Percentiles rank a stretch among this genome's conserved stretches.
phyloP scores from a whole-genome alignment of 2,329 filamentous ascomycete genomes.

The Graphilbum ipis-grandicollis region DNA sequence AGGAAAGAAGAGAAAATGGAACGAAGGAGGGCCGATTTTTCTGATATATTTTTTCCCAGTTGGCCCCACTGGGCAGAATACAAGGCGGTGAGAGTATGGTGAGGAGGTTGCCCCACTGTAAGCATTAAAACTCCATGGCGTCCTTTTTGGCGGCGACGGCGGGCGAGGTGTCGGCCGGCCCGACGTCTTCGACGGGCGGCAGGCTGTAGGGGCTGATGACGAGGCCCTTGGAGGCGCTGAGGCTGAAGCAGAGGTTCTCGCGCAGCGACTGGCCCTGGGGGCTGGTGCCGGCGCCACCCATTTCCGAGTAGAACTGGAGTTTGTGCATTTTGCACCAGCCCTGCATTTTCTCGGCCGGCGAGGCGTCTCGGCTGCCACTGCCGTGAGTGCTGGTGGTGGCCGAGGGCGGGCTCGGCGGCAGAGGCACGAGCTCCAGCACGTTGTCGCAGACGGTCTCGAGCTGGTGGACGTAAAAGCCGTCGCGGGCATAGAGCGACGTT shows the following conservation, averaged over 20 bases:
- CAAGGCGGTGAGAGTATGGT: conserved; percentile 8
- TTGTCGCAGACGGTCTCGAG: conserved; percentile 73
- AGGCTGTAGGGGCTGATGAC: conserved; percentile 78
- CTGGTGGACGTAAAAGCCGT: conserved; percentile 63
- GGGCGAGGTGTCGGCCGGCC: conserved; percentile 22
- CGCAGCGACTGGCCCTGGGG: conserved; percentile 48
- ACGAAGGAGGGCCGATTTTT: neutral
- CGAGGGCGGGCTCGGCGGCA: conserved; percentile 29
- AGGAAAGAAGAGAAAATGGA: neutral
- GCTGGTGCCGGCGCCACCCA: conserved; percentile 64
- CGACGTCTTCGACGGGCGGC: conserved; percentile 67
- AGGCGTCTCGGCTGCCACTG: conserved; percentile 13
- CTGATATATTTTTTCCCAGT: neutral
- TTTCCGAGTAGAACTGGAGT: conserved; percentile 72
- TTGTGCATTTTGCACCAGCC: conserved; percentile 73
- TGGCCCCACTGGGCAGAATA: neutral
- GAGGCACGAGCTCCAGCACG: conserved; percentile 52
- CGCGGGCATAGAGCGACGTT: conserved; percentile 60
- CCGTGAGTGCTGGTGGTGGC: conserved; percentile 24
- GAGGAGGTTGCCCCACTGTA: too few relatives aligned
- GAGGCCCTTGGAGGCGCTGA: conserved; percentile 66
- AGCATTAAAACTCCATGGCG: conserved; percentile 64
- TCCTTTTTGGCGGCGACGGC: conserved; percentile 41
- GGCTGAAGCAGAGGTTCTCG: conserved; percentile 78
- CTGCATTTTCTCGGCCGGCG: conserved; percentile 55